Percentiles rank a stretch among this genome's conserved stretches.
Conservation (phyloP, 2,329 filamentous ascomycete genomes). For the Fusarium miscanthi region DNA sequence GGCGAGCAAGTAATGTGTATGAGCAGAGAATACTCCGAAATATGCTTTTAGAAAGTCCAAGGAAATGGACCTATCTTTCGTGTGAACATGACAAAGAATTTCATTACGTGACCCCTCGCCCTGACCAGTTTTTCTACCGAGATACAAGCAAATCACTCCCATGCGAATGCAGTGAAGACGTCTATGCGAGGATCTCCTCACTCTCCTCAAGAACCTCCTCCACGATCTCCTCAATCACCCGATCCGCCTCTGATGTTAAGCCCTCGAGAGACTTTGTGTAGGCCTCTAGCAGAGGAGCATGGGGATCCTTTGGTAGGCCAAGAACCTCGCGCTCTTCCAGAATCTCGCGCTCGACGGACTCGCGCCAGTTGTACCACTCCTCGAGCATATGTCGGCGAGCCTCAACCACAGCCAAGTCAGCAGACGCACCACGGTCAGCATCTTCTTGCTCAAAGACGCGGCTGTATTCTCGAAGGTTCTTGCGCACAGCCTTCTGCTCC, state of each 20-base stretch:
- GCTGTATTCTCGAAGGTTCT: conserved; percentile 97
- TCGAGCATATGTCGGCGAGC: conserved; percentile 82
- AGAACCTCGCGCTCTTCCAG: conserved; percentile 75
- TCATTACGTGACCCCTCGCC: conserved; percentile 51
- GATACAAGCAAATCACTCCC: conserved; percentile 49
- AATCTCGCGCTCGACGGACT: conserved; percentile 76
- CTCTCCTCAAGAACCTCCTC: conserved; percentile 87
- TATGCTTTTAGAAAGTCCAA: conserved; percentile 40
- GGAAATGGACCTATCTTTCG: conserved; percentile 34
- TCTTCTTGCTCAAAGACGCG: conserved; percentile 96
- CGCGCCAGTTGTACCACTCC: conserved; percentile 91
- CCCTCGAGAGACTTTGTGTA: conserved; percentile 64
- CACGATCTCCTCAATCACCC: conserved; percentile 88
- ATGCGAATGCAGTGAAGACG: conserved; percentile 46
- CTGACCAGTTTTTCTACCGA: conserved; percentile 49
- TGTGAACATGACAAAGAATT: conserved; percentile 44
- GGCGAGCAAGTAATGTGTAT: neutral
- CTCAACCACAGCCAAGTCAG: conserved; percentile 94
- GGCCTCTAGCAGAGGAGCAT: conserved; percentile 69
- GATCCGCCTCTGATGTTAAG: conserved; percentile 72
- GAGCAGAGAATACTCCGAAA: conserved; percentile 29
- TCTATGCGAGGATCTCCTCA: conserved; percentile 75
- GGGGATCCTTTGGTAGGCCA: conserved; percentile 73
- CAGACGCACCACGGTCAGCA: conserved; percentile 89
- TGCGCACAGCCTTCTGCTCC: conserved; percentile 97